Conservation (phyloP, 768 basidiomycete genomes). For the Tricholoma sp. region DNA sequence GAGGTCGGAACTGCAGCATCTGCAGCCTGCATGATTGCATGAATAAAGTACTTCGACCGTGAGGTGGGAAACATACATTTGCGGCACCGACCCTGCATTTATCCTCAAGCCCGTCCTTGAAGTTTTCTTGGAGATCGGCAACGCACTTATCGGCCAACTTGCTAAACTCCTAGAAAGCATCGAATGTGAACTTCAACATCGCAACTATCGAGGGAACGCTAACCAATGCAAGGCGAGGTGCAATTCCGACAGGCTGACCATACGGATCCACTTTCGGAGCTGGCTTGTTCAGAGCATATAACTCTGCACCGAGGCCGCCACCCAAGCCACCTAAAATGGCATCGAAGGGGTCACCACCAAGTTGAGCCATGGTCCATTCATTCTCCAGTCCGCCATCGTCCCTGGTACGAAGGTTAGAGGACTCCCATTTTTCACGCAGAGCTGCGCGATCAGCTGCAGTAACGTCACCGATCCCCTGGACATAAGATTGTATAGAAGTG, state of each 20-base stretch:
- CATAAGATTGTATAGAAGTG: constrained; percentile 41
- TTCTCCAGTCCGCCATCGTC: constrained; percentile 17
- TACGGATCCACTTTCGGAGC: constrained; percentile 36
- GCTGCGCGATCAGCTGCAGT: constrained; percentile 44
- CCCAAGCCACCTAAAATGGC: constrained; percentile 25
- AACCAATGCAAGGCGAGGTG: constrained; percentile 38
- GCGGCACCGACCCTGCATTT: constrained; percentile 49
- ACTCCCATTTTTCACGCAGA: constrained; percentile 51
- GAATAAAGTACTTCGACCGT: neutral
- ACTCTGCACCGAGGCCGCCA: constrained; percentile 18
- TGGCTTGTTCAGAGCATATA: constrained; percentile 31
- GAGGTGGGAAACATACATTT: constrained; percentile 30
- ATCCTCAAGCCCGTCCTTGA: constrained; percentile 54
- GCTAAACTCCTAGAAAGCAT: constrained; percentile 37
- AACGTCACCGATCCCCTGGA: constrained; percentile 48
- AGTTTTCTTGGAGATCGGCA: constrained; percentile 38
- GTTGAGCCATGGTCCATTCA: constrained; percentile 6
- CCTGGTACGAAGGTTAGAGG: constrained; percentile 22
- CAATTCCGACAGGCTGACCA: constrained; percentile 40
- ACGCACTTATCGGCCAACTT: constrained; percentile 41
- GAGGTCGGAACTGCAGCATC: constrained; percentile 39
- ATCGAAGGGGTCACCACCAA: constrained; percentile 26
- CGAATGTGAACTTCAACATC: neutral
- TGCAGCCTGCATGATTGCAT: constrained; percentile 27
- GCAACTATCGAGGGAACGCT: neutral